These are phyloP conservation scores for Physaria fendleri DNA, from an alignment of 345 rosid genomes.

Conservation along the genomic window DNA sequence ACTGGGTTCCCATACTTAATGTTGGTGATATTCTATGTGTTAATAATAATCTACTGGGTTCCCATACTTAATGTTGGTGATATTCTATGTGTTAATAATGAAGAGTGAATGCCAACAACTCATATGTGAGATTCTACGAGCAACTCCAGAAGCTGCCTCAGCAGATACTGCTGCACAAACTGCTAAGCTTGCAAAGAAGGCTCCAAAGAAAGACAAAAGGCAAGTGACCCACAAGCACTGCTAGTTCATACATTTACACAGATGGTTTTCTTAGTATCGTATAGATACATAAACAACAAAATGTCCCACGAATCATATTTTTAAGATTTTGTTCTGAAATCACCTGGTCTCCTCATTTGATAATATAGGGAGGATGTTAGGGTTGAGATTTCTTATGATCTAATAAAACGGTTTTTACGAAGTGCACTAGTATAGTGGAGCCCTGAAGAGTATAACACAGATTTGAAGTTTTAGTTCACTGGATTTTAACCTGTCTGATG, in stretches of 20 bases:
- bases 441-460: not conserved
- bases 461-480: not conserved
- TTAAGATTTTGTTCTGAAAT: not conserved
- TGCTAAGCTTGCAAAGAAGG: constrained; percentile 88
- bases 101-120: constrained; percentile 99
- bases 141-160: constrained; percentile 98
- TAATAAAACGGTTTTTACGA: not conserved
- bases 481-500: constrained; percentile 3
- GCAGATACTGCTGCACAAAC: constrained; percentile 97
- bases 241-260: constrained; percentile 11
- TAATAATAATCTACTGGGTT: constrained; percentile 5
- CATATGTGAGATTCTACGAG: constrained; percentile 94
- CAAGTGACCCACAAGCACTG: constrained; percentile 32
- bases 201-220: constrained; percentile 72
- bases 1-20: constrained; percentile 8
- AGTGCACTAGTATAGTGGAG: constrained; percentile 2
- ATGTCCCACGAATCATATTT: constrained; percentile 6
- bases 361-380: not conserved
- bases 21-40: constrained; percentile 7
- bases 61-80: constrained; percentile 11
- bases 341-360: constrained; percentile 9
- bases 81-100: constrained; percentile 1
- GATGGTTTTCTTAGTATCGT: no score
- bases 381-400: not conserved
- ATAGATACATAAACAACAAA: not conserved